Evolutionary conservation across 495 filamentous ascomycete genomes (phyloP).

Genomic region (Opeltia flavorubescens): DNA sequence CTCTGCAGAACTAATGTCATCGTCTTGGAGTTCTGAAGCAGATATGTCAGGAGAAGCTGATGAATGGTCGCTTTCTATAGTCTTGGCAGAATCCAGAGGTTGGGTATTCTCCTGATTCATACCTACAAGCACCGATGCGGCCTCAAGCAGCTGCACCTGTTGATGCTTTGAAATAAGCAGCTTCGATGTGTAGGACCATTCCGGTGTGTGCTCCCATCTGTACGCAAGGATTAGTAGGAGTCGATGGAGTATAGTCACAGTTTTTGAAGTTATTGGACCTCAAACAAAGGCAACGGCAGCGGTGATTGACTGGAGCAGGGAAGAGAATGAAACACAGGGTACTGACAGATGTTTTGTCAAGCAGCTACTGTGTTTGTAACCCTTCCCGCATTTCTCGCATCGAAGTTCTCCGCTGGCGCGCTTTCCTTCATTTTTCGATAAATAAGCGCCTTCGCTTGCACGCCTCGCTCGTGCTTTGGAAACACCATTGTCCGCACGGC

Average conservation of each 20-base stretch:
- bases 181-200: slow-evolving; percentile 96
- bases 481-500: slow-evolving; percentile 13
- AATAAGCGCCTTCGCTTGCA: slow-evolving; percentile 74
- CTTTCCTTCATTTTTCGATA: slow-evolving; percentile 62
- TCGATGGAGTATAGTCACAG: not conserved
- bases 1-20: slow-evolving; percentile 46
- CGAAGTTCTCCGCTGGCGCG: slow-evolving; percentile 70
- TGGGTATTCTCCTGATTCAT: slow-evolving; percentile 62
- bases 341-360: slow-evolving; percentile 99
- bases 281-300: slow-evolving; percentile 9
- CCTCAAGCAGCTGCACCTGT: slow-evolving; percentile 94
- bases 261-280: not conserved
- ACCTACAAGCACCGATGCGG: slow-evolving; percentile 80
- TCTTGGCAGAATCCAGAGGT: slow-evolving; percentile 44
- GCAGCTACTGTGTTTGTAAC: slow-evolving; percentile 99
- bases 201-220: slow-evolving; percentile 99
- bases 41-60: slow-evolving; percentile 68
- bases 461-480: slow-evolving; percentile 60
- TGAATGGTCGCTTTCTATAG: slow-evolving; percentile 63
- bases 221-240: slow-evolving; percentile 20
- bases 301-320: slow-evolving; percentile 14
- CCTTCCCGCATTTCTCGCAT: slow-evolving; percentile 98
- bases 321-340: slow-evolving; percentile 24
- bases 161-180: slow-evolving; percentile 98
- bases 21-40: slow-evolving; percentile 48